A percentile compares a stretch with the other conserved stretches of the same genome.
Conservation (phyloP, 768 basidiomycete genomes). For the Dacryopinax spathularia region DNA sequence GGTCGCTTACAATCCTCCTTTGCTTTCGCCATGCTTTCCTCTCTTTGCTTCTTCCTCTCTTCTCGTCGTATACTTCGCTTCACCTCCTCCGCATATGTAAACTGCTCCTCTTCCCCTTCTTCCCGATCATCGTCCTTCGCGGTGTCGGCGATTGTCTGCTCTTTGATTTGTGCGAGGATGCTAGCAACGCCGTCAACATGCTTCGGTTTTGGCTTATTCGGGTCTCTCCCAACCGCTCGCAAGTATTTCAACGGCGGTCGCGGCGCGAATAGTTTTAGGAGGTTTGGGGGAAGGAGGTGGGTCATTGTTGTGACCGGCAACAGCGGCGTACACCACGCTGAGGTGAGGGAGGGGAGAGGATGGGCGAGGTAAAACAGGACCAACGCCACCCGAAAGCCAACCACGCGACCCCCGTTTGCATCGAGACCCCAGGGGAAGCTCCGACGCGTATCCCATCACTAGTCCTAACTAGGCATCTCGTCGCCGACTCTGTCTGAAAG, state of each 20-base stretch:
- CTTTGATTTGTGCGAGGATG: slow-evolving; percentile 58
- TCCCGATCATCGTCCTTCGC: slow-evolving; percentile 6
- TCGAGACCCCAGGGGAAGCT: too few species aligned
- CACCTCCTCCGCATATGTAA: slow-evolving; percentile 70
- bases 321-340: neutral
- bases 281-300: slow-evolving; percentile 84
- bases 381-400: too few species aligned
- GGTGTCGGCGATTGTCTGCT: slow-evolving; percentile 57
- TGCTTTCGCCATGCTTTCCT: slow-evolving; percentile 61
- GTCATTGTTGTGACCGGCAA: slow-evolving; percentile 27
- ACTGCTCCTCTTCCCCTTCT: slow-evolving; percentile 20
- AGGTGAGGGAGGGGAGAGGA: neutral
- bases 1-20: slow-evolving; percentile 66
- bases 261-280: slow-evolving; percentile 91
- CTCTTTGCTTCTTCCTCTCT: slow-evolving; percentile 59
- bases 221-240: slow-evolving; percentile 73
- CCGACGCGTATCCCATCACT: too few species aligned
- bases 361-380: too few species aligned
- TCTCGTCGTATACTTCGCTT: slow-evolving; percentile 46
- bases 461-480: too few species aligned
- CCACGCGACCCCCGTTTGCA: too few species aligned
- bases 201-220: slow-evolving; percentile 56
- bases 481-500: too few species aligned
- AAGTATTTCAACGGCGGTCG: slow-evolving; percentile 78
- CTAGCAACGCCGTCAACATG: slow-evolving; percentile 60